Conservation (phyloP, 1,284 basidiomycete species). For the Marasmius oreades region DNA sequence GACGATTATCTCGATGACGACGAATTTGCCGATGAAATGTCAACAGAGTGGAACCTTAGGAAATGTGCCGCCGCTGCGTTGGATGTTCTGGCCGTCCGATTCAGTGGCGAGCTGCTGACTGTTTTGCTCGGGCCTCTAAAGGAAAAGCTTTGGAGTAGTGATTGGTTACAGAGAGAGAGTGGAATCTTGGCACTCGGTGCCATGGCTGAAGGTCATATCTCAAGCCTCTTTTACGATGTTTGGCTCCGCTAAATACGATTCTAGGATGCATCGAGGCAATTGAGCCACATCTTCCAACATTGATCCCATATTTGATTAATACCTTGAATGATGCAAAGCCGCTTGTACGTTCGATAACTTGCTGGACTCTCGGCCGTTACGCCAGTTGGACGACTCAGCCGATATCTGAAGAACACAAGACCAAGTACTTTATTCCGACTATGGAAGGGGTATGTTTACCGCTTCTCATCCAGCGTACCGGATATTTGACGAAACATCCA, state of each 20-base stretch:
- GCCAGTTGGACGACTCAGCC: slow-evolving; percentile 93
- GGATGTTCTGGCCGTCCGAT: slow-evolving; percentile 94
- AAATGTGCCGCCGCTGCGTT: slow-evolving; percentile 98
- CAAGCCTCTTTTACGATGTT: slow-evolving; percentile 1
- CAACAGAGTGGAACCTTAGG: slow-evolving; percentile 98
- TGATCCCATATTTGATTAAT: slow-evolving; percentile 91
- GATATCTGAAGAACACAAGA: slow-evolving; percentile 81
- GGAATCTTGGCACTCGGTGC: slow-evolving; percentile 96
- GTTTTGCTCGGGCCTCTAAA: slow-evolving; percentile 90
- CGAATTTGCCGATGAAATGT: slow-evolving; percentile 93
- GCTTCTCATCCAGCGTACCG: slow-evolving; percentile 1
- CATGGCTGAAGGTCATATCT: slow-evolving; percentile 86
- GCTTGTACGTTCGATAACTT: slow-evolving; percentile 96
- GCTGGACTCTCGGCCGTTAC: slow-evolving; percentile 99
- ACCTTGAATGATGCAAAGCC: slow-evolving; percentile 94
- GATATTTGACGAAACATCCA: slow-evolving; percentile 10
- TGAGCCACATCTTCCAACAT: slow-evolving; percentile 88
- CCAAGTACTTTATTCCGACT: slow-evolving; percentile 90
- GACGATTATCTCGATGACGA: slow-evolving; percentile 86
- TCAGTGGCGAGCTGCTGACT: slow-evolving; percentile 83
- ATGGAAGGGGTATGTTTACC: slow-evolving; percentile 87
- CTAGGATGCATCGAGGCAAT: slow-evolving; percentile 94
- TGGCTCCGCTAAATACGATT: slow-evolving; percentile 9
- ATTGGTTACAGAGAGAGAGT: slow-evolving; percentile 95
- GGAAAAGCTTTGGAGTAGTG: slow-evolving; percentile 88